A percentile compares a stretch with the other conserved stretches of the same genome.
Conservation (phyloP, 805 yeast species). For the Sungouiozyma intestinalis region DNA sequence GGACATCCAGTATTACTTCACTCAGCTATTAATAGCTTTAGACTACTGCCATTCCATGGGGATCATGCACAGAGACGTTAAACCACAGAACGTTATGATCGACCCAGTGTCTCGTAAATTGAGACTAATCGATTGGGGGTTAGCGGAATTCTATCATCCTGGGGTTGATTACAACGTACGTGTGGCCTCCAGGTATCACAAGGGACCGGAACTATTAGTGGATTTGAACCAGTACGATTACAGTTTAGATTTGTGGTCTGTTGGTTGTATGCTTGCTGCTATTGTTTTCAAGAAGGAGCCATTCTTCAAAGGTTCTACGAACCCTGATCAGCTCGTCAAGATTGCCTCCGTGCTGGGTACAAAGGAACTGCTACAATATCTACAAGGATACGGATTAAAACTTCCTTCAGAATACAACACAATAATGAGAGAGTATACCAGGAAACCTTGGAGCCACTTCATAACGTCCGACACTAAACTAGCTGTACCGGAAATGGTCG, state of each 20-base stretch:
- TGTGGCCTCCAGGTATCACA: constrained; percentile 84
- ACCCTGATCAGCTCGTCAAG: constrained; percentile 84
- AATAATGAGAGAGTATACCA: constrained; percentile 51
- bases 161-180: constrained; percentile 85
- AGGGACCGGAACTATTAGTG: constrained; percentile 84
- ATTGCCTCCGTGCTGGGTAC: constrained; percentile 85
- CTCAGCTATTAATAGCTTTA: constrained; percentile 68
- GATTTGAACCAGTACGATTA: constrained; percentile 80
- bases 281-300: constrained; percentile 86
- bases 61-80: constrained; percentile 88
- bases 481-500: constrained; percentile 48
- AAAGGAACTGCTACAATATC: constrained; percentile 56
- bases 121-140: constrained; percentile 87
- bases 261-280: constrained; percentile 85
- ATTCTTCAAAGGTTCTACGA: constrained; percentile 83
- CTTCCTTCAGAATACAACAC: constrained; percentile 74
- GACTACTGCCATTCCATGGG: constrained; percentile 91
- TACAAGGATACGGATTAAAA: constrained; percentile 56
- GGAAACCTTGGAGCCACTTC: constrained; percentile 57
- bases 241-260: constrained; percentile 83
- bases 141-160: constrained; percentile 86
- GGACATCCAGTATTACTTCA: constrained; percentile 78
- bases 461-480: constrained; percentile 36
- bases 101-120: constrained; percentile 56
- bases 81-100: constrained; percentile 90